These are phyloP conservation scores for Phaeotremella fagi DNA, from an alignment of 768 basidiomycete species.

Conservation along the genomic window DNA sequence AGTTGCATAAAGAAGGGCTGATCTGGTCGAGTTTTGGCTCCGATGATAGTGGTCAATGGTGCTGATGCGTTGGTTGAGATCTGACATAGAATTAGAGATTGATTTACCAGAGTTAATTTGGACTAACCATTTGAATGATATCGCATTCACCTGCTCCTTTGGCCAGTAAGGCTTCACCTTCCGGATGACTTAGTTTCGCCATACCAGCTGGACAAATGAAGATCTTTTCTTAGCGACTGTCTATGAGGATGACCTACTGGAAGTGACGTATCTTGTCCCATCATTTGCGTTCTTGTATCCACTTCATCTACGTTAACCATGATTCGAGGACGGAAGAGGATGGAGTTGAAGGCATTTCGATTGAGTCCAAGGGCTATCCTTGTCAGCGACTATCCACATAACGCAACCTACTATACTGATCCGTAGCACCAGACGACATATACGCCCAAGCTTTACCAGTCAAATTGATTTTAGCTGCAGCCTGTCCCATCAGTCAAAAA, in stretches of 20 bases:
- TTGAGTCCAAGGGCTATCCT: conserved; percentile 33
- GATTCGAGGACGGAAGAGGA: conserved; percentile 48
- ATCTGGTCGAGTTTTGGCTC: conserved; percentile 7
- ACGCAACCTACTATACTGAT: conserved; percentile 40
- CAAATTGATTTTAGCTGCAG: conserved; percentile 37
- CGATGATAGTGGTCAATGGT: conserved; percentile 43
- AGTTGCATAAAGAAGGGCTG: conserved; percentile 51
- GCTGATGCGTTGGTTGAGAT: conserved; percentile 50
- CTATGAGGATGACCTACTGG: conserved; percentile 28
- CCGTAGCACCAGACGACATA: conserved; percentile 45
- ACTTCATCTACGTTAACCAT: conserved; percentile 44
- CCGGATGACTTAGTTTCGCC: conserved; percentile 49
- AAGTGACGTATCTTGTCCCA: conserved; percentile 44
- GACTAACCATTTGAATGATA: conserved; percentile 41
- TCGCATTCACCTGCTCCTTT: conserved; percentile 40
- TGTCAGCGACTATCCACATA: background rate
- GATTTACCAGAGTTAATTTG: background rate
- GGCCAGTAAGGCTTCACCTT: conserved; percentile 47
- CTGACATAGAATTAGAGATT: conserved; percentile 8
- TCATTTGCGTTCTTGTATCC: conserved; percentile 42
- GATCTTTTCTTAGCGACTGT: conserved; percentile 25
- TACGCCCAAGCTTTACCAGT: conserved; percentile 48
- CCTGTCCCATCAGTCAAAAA: conserved; percentile 10
- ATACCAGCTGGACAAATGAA: conserved; percentile 51
- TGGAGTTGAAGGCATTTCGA: conserved; percentile 36